Percentiles rank a stretch among this genome's conserved stretches.
These are phyloP conservation scores for Eucalyptus melliodora DNA, from an alignment of 345 rosid genomes.

Conservation along the genomic window DNA sequence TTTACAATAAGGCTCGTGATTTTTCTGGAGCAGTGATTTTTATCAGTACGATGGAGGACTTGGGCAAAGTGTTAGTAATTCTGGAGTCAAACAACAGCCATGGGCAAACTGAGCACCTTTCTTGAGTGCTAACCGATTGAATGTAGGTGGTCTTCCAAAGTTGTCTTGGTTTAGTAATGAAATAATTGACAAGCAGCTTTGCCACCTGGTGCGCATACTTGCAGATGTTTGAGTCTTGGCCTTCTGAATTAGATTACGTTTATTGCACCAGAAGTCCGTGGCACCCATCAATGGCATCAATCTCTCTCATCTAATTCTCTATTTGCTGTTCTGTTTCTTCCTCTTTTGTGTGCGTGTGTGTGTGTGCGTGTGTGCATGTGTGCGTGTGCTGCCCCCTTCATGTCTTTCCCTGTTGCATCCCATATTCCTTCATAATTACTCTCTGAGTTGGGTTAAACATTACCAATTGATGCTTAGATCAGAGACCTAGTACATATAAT, in stretches of 20 bases:
- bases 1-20: not conserved
- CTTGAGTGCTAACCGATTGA: not conserved
- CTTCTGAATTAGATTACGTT: not conserved
- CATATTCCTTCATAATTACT: not conserved
- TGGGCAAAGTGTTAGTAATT: not conserved
- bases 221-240: not conserved
- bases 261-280: not conserved
- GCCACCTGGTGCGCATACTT: not conserved
- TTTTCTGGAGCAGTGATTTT: not conserved
- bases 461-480: not conserved
- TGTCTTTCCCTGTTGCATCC: not conserved
- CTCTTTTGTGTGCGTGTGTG: too few species aligned
- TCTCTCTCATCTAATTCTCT: not conserved
- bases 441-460: not conserved
- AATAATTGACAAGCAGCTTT: not conserved
- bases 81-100: not conserved
- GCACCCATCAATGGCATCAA: not conserved
- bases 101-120: not conserved
- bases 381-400: too few species aligned
- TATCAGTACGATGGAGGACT: not conserved
- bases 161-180: not conserved
- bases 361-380: too few species aligned
- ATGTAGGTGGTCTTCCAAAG: not conserved
- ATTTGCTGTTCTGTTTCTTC: too few species aligned
- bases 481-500: not conserved